Percentiles rank a stretch among this genome's conserved stretches.
These are phyloP conservation scores for Sclerotinia nivalis DNA, from an alignment of 2,329 filamentous ascomycete species.

Conservation along the genomic window DNA sequence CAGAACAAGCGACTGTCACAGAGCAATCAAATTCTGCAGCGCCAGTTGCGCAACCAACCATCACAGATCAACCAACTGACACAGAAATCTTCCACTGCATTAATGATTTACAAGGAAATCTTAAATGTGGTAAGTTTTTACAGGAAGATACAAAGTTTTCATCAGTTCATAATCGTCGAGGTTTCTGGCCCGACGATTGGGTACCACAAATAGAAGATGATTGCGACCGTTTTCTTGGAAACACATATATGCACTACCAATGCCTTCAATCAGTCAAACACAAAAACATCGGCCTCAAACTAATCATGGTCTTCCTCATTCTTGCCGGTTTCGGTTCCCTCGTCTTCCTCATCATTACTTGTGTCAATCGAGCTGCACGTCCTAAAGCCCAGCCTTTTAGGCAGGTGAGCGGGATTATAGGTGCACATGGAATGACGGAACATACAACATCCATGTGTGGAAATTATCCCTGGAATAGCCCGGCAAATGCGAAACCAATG, in stretches of 20 bases:
- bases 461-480: background rate
- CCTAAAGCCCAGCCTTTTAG: slow-evolving; percentile 11
- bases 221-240: slow-evolving; percentile 2
- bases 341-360: slow-evolving; percentile 18
- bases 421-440: background rate
- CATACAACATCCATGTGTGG: background rate
- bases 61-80: background rate
- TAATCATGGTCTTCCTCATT: slow-evolving; percentile 15
- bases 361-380: background rate
- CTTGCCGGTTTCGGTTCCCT: slow-evolving; percentile 9
- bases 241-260: slow-evolving; percentile 2
- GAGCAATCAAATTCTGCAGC: background rate
- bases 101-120: background rate
- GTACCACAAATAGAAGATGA: slow-evolving; percentile 11
- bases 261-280: slow-evolving; percentile 11
- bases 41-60: background rate
- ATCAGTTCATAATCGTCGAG: background rate
- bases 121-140: background rate
- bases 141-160: background rate
- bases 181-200: slow-evolving; percentile 19
- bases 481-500: background rate
- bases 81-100: background rate
- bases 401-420: background rate
- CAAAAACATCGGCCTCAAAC: slow-evolving; percentile 15
- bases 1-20: background rate